A percentile compares a stretch with the other conserved stretches of the same genome.
These are phyloP conservation scores for Lentinula detonsa DNA, from an alignment of 768 basidiomycete genomes.

Conservation along the genomic window DNA sequence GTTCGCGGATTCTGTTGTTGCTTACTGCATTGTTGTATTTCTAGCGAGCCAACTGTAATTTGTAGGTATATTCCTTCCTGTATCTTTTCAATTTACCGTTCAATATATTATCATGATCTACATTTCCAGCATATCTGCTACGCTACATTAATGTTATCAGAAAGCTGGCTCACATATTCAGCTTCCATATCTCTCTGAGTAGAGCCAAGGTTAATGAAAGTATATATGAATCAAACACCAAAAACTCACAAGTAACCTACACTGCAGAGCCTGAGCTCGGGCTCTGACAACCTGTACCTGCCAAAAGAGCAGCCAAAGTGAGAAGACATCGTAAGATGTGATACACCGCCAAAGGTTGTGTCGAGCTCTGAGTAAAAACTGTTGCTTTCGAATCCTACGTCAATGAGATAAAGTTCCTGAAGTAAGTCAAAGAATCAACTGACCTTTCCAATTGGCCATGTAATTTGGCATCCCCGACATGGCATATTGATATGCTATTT, in stretches of 20 bases:
- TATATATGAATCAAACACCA: neutral
- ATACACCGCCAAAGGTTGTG: neutral
- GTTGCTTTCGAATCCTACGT: neutral
- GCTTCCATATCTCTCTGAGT: neutral
- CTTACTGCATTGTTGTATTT: neutral
- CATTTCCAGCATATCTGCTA: too few species aligned
- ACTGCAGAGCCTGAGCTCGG: neutral
- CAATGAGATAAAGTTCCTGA: neutral
- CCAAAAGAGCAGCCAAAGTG: neutral
- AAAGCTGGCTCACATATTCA: too few species aligned
- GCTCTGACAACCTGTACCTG: neutral
- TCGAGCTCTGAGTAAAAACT: neutral
- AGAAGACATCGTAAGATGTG: neutral
- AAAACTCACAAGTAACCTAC: neutral
- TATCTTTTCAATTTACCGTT: neutral
- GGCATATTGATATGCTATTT: neutral
- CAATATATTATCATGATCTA: too few species aligned
- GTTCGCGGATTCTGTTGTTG: neutral
- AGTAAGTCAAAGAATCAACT: neutral
- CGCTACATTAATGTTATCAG: too few species aligned
- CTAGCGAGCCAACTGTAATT: neutral
- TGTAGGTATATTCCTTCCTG: neutral
- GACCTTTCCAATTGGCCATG: neutral
- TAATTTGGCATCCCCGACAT: neutral
- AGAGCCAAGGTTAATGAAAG: neutral